A percentile compares a stretch with the other conserved stretches of the same genome.
Evolutionary conservation across 2,329 filamentous ascomycete species (phyloP).

Genomic region (Pleurostoma richardsiae): DNA sequence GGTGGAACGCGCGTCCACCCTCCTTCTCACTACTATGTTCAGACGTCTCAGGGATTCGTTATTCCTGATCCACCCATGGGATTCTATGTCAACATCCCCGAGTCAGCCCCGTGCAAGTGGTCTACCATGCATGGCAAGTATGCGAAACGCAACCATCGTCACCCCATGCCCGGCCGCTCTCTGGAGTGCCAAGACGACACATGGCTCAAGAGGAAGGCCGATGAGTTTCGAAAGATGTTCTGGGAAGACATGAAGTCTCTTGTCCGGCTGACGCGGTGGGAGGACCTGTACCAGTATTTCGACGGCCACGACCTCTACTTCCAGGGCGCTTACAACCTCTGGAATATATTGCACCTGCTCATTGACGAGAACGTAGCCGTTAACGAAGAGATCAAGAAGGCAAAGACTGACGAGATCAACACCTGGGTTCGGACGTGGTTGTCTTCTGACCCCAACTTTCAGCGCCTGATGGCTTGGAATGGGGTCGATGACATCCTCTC

Average conservation of each 20-base stretch:
- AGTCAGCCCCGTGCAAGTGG: slow-evolving; percentile 2
- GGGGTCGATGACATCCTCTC: slow-evolving; percentile 3
- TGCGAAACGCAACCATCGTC: not conserved
- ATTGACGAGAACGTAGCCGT: slow-evolving; percentile 32
- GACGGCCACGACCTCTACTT: slow-evolving; percentile 42
- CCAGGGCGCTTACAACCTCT: slow-evolving; percentile 42
- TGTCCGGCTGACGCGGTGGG: slow-evolving; percentile 23
- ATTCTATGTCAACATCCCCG: slow-evolving; percentile 7
- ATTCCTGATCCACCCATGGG: slow-evolving; percentile 8
- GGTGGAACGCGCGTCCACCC: too few relatives aligned
- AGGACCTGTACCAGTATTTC: slow-evolving; percentile 41
- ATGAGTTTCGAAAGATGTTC: slow-evolving; percentile 24
- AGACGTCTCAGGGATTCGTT: not conserved
- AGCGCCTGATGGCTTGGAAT: slow-evolving; percentile 4
- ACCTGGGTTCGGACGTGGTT: slow-evolving; percentile 12
- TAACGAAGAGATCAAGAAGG: slow-evolving; percentile 15
- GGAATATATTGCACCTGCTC: slow-evolving; percentile 37
- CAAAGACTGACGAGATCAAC: slow-evolving; percentile 17
- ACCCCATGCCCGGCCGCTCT: not conserved
- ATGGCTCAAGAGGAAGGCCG: slow-evolving; percentile 1
- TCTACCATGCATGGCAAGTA: not conserved
- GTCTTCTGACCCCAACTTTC: slow-evolving; percentile 2
- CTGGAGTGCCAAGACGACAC: slow-evolving; percentile 4
- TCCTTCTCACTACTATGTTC: too few relatives aligned
- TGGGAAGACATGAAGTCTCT: slow-evolving; percentile 29